These are phyloP conservation scores for Trichoderma asperellum DNA, from an alignment of 2,329 filamentous ascomycete genomes.

Conservation along the genomic window DNA sequence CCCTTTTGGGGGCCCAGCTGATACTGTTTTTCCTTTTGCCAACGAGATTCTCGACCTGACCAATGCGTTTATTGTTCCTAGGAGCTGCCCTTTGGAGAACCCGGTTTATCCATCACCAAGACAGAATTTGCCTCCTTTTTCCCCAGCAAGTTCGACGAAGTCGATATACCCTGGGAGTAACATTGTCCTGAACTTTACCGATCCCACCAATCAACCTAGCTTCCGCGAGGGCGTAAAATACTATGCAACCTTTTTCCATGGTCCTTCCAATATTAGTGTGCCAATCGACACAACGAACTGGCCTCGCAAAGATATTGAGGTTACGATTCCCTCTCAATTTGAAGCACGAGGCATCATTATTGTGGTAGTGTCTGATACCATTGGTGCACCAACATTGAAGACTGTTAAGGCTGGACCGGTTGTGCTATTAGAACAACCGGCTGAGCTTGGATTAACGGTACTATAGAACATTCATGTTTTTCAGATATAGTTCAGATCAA, in stretches of 20 bases:
- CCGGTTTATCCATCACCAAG: not conserved
- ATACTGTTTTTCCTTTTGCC: conserved; percentile 10
- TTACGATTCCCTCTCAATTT: not conserved
- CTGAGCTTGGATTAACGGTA: not conserved
- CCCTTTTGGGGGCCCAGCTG: not conserved
- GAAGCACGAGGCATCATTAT: not conserved
- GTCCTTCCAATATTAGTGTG: not conserved
- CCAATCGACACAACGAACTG: not conserved
- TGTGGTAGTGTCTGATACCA: not conserved
- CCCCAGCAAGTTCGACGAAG: not conserved
- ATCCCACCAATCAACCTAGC: not conserved
- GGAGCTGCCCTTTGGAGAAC: not conserved
- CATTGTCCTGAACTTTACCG: not conserved
- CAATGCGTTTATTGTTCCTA: conserved; percentile 2
- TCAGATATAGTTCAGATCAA: not conserved
- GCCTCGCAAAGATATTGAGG: not conserved
- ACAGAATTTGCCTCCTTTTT: not conserved
- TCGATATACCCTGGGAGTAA: not conserved
- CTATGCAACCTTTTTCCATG: conserved; percentile 6
- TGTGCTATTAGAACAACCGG: not conserved
- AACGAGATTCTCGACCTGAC: conserved; percentile 6
- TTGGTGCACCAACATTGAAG: not conserved
- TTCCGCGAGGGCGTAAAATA: not conserved
- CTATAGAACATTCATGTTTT: not conserved
- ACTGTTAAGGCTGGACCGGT: not conserved